Conservation (phyloP, 2,329 filamentous ascomycete genomes). For the Mariannaea elegans region DNA sequence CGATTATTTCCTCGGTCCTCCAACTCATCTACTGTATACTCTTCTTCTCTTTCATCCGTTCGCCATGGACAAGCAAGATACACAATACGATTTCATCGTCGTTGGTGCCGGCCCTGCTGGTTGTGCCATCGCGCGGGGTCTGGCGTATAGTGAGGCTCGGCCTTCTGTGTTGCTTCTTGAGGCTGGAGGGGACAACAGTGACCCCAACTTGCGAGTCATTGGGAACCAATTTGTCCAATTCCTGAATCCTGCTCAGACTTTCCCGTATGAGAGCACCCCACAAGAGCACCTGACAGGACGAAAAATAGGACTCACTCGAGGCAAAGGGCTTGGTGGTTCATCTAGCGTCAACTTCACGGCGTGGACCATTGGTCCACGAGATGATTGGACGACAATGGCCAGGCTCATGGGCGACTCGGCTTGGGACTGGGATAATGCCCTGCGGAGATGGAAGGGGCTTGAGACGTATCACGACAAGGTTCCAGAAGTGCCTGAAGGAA, state of each 20-base stretch:
- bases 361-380: slow-evolving; percentile 25
- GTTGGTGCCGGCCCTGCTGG: slow-evolving; percentile 29
- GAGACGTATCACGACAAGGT: slow-evolving; percentile 27
- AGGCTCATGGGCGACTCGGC: slow-evolving; percentile 20
- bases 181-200: slow-evolving; percentile 25
- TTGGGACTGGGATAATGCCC: slow-evolving; percentile 23
- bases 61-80: slow-evolving; percentile 5
- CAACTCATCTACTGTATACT: not conserved
- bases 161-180: slow-evolving; percentile 25
- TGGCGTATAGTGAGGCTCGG: slow-evolving; percentile 17
- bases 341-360: slow-evolving; percentile 28
- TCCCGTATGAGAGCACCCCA: slow-evolving; percentile 24
- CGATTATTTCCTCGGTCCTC: not conserved
- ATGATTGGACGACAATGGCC: slow-evolving; percentile 27
- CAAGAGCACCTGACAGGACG: slow-evolving; percentile 22
- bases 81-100: slow-evolving; percentile 28
- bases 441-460: slow-evolving; percentile 20
- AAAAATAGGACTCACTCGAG: slow-evolving; percentile 24
- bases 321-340: slow-evolving; percentile 26
- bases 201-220: slow-evolving; percentile 21
- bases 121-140: slow-evolving; percentile 21
- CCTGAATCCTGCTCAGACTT: slow-evolving; percentile 18
- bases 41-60: not conserved
- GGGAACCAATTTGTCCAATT: slow-evolving; percentile 28
- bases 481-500: slow-evolving; percentile 19